Percentiles rank a stretch among this genome's conserved stretches.
These are phyloP conservation scores for Yamadazyma siamensis DNA, from an alignment of 1,139 yeast genomes.

Conservation along the genomic window DNA sequence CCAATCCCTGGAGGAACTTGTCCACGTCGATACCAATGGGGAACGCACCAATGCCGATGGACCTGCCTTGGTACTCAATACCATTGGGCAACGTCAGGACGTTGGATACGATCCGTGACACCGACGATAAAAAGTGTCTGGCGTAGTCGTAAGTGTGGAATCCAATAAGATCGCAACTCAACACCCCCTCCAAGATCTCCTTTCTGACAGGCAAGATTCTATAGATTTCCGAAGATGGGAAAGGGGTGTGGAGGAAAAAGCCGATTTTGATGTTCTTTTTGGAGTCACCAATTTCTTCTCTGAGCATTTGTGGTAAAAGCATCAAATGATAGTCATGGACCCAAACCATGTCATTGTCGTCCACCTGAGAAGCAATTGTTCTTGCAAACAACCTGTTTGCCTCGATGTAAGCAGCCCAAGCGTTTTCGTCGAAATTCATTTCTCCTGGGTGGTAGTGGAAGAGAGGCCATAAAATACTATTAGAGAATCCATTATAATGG, in stretches of 20 bases:
- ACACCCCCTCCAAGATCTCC: constrained; percentile 86
- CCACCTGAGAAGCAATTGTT: constrained; percentile 65
- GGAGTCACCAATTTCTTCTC: constrained; percentile 53
- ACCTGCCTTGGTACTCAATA: constrained; percentile 71
- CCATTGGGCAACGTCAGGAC: constrained; percentile 90
- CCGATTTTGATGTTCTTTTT: constrained; percentile 72
- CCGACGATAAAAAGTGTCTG: constrained; percentile 92
- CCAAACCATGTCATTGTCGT: constrained; percentile 91
- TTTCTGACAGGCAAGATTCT: constrained; percentile 92
- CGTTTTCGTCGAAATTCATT: constrained; percentile 95
- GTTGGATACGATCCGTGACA: constrained; percentile 73
- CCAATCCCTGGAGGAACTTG: constrained; percentile 77
- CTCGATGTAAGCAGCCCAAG: constrained; percentile 97
- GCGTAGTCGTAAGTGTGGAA: constrained; percentile 99
- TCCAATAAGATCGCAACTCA: constrained; percentile 92
- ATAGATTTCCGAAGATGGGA: constrained; percentile 95
- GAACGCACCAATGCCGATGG: constrained; percentile 89
- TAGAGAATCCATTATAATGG: constrained; percentile 95
- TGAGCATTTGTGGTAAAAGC: constrained; percentile 88
- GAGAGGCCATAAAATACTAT: constrained; percentile 91
- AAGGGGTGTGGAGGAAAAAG: constrained; percentile 95
- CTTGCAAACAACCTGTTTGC: constrained; percentile 85
- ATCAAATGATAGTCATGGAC: constrained; percentile 96
- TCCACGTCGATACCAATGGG: constrained; percentile 98
- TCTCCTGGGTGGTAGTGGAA: constrained; percentile 99